phyloP scores from a whole-genome alignment of 306 rosid species.

The Astragalus glycyphyllos region DNA sequence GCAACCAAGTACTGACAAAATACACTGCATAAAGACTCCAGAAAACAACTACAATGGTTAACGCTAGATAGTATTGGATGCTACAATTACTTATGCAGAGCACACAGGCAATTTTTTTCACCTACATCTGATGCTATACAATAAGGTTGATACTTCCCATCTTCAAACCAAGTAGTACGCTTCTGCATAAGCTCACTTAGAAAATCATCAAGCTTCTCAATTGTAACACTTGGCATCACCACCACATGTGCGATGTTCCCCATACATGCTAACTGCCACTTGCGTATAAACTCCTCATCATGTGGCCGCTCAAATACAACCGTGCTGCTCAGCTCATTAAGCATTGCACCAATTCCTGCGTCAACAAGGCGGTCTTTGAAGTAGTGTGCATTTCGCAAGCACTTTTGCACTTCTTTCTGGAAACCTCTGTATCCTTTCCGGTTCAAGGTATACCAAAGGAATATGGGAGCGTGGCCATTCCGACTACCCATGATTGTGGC shows the following conservation, averaged over 20 bases:
- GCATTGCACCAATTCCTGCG: conserved; percentile 63
- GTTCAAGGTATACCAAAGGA: conserved; percentile 67
- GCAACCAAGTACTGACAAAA: conserved; percentile 29
- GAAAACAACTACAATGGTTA: background rate
- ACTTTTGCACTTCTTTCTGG: conserved; percentile 64
- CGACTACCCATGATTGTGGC: conserved; percentile 70
- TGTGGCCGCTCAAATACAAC: conserved; percentile 68
- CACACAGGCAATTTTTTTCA: conserved; percentile 51
- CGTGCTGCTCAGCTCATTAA: conserved; percentile 62
- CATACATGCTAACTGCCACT: conserved; percentile 63
- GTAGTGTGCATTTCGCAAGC: conserved; percentile 62
- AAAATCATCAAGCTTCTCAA: conserved; percentile 55
- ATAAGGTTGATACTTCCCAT: conserved; percentile 46
- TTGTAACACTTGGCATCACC: conserved; percentile 65
- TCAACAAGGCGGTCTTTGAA: conserved; percentile 54
- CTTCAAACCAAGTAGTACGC: conserved; percentile 54
- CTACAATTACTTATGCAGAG: conserved; percentile 47
- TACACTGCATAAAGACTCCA: conserved; percentile 23
- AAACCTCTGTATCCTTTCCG: conserved; percentile 63
- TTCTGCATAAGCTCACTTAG: conserved; percentile 51
- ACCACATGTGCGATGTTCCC: conserved; percentile 67
- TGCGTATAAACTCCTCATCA: conserved; percentile 59
- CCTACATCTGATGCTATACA: conserved; percentile 61
- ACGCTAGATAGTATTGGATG: conserved; percentile 19
- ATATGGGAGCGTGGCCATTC: conserved; percentile 67